phyloP scores from a whole-genome alignment of 2,329 filamentous ascomycete species.

The Aureobasidium sp. region DNA sequence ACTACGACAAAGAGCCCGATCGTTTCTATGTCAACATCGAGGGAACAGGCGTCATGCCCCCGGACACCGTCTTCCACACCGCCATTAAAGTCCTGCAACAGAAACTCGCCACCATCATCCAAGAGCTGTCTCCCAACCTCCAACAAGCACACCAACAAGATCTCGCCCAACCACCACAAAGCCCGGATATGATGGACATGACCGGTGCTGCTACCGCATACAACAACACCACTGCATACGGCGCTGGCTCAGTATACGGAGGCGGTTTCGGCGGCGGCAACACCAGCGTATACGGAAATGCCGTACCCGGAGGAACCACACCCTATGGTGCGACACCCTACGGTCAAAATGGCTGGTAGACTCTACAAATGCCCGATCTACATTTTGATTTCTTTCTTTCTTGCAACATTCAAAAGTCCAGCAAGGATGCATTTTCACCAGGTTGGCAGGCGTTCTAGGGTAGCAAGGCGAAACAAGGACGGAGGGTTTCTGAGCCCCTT shows the following conservation, averaged over 20 bases:
- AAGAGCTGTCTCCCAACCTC: slow-evolving; percentile 47
- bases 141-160: slow-evolving; percentile 43
- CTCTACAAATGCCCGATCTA: background rate
- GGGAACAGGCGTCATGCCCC: slow-evolving; percentile 76
- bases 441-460: background rate
- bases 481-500: background rate
- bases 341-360: slow-evolving; percentile 15
- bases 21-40: slow-evolving; percentile 91
- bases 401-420: slow-evolving; percentile 2
- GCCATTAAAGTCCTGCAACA: slow-evolving; percentile 83
- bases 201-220: slow-evolving; percentile 56
- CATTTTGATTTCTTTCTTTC: background rate
- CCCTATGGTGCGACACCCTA: slow-evolving; percentile 42
- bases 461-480: background rate
- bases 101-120: slow-evolving; percentile 76
- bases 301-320: slow-evolving; percentile 52
- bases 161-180: slow-evolving; percentile 43
- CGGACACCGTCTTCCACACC: slow-evolving; percentile 79
- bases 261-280: slow-evolving; percentile 58
- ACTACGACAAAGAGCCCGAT: slow-evolving; percentile 74
- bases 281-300: slow-evolving; percentile 49
- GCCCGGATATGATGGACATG: slow-evolving; percentile 40
- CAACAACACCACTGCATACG: slow-evolving; percentile 57
- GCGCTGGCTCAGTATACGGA: slow-evolving; percentile 55
- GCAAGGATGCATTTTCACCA: background rate